These are phyloP conservation scores for Eurotiales sp. DNA, from an alignment of 2,329 filamentous ascomycete species.

Conservation along the genomic window DNA sequence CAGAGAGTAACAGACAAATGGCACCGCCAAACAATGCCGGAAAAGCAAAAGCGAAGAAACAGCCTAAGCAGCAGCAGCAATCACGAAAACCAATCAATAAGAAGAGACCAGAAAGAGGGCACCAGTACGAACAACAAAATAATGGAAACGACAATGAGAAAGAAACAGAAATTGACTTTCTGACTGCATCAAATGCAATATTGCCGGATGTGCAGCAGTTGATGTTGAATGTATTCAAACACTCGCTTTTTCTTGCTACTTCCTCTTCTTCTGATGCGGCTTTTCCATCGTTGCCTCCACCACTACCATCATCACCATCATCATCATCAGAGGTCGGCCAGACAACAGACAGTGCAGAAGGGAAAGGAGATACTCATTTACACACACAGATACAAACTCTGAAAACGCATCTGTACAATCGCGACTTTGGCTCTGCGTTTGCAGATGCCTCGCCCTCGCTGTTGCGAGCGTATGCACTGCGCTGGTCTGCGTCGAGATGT, in stretches of 20 bases:
- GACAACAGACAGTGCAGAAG: constrained; percentile 34
- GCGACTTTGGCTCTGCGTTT: constrained; percentile 82
- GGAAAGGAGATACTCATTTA: constrained; percentile 28
- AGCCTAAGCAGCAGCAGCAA: not conserved
- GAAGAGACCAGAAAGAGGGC: constrained; percentile 35
- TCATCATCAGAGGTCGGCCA: constrained; percentile 33
- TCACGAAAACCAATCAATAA: not conserved
- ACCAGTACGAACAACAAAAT: not conserved
- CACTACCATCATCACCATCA: too few species aligned
- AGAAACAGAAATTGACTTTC: constrained; percentile 22
- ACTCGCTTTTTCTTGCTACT: constrained; percentile 50
- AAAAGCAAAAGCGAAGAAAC: constrained; percentile 7
- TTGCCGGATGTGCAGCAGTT: constrained; percentile 61
- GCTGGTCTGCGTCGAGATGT: constrained; percentile 86
- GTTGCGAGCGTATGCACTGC: constrained; percentile 76
- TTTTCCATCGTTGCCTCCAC: too few species aligned
- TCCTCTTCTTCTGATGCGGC: not conserved
- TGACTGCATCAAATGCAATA: constrained; percentile 26
- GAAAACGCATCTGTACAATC: constrained; percentile 78
- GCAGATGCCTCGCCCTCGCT: constrained; percentile 45
- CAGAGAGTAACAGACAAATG: not conserved
- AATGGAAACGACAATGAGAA: constrained; percentile 5
- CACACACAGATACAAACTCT: constrained; percentile 67
- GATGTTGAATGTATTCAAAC: constrained; percentile 68
- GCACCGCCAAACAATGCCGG: not conserved